Evolutionary conservation across 331 rosid genomes (phyloP).

Genomic region (Stylosanthes scabra): DNA sequence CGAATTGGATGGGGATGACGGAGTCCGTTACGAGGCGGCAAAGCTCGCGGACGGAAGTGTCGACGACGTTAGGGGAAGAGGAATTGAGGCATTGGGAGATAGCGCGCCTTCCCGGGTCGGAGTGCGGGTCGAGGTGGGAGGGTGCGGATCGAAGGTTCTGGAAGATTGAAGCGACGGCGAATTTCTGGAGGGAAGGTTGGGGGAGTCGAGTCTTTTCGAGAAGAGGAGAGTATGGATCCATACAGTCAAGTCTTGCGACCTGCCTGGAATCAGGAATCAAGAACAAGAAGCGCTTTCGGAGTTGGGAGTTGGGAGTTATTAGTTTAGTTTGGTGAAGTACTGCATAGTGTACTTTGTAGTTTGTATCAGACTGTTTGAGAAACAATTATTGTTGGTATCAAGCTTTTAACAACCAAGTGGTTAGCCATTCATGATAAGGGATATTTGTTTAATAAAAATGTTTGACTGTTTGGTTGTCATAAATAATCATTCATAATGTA

Average conservation of each 20-base stretch:
- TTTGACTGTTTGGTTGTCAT: too few relatives aligned
- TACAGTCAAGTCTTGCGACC: not conserved
- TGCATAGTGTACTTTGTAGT: too few relatives aligned
- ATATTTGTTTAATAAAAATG: too few relatives aligned
- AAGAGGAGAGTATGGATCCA: constrained; percentile 70
- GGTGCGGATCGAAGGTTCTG: constrained; percentile 86
- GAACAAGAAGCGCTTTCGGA: too few relatives aligned
- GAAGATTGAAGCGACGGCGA: constrained; percentile 79
- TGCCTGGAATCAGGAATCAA: not conserved
- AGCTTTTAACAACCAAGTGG: too few relatives aligned
- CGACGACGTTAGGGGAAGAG: constrained; percentile 73
- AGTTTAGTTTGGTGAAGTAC: too few relatives aligned
- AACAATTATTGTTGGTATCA: too few relatives aligned
- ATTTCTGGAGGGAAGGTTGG: constrained; percentile 87
- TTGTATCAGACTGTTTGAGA: too few relatives aligned
- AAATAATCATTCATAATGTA: too few relatives aligned
- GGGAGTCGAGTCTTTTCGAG: constrained; percentile 79
- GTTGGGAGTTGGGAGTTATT: too few relatives aligned
- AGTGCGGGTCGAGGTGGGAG: constrained; percentile 59
- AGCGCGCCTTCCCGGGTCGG: constrained; percentile 79
- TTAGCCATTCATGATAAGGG: too few relatives aligned
- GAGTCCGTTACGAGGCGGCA: constrained; percentile 78
- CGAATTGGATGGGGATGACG: constrained; percentile 51
- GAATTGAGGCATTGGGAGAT: constrained; percentile 74
- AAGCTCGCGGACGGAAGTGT: constrained; percentile 83